These are phyloP conservation scores for Calocybe cyanea DNA, from an alignment of 768 basidiomycete genomes.

Conservation along the genomic window DNA sequence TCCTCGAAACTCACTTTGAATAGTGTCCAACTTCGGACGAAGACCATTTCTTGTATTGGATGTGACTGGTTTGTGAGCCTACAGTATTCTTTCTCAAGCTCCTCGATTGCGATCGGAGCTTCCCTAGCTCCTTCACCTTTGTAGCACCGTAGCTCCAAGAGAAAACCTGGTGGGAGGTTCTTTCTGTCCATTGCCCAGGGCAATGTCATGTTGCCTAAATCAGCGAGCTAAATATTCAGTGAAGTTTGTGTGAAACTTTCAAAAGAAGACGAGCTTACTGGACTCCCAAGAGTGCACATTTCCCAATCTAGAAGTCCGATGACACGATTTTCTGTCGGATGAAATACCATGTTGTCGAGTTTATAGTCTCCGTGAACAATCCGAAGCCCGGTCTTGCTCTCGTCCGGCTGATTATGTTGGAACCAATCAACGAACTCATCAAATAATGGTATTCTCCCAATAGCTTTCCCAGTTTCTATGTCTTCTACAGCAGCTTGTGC, in stretches of 20 bases:
- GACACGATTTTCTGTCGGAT: constrained; percentile 85
- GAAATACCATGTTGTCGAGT: constrained; percentile 95
- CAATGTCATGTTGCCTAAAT: constrained; percentile 86
- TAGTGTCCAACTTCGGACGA: constrained; percentile 82
- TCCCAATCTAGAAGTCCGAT: constrained; percentile 99
- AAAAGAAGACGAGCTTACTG: constrained; percentile 43
- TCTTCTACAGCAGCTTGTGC: constrained; percentile 71
- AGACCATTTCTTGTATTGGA: constrained; percentile 76
- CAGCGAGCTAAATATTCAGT: constrained; percentile 55
- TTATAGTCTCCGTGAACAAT: constrained; percentile 98
- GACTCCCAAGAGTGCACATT: constrained; percentile 90
- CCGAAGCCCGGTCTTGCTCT: constrained; percentile 68
- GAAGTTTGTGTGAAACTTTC: not conserved
- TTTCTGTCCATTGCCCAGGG: constrained; percentile 66
- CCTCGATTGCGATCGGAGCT: constrained; percentile 63
- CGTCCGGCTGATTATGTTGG: constrained; percentile 67
- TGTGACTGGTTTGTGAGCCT: constrained; percentile 59
- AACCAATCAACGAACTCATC: constrained; percentile 78
- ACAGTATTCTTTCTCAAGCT: constrained; percentile 82
- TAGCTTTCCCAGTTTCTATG: constrained; percentile 52
- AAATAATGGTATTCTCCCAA: constrained; percentile 74
- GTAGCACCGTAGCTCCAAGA: constrained; percentile 35
- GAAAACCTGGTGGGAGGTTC: constrained; percentile 27
- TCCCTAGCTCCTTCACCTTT: constrained; percentile 59
- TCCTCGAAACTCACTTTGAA: constrained; percentile 54